Conservation (phyloP, 2,329 filamentous ascomycete genomes). For the Sphaerulina vaccinii region DNA sequence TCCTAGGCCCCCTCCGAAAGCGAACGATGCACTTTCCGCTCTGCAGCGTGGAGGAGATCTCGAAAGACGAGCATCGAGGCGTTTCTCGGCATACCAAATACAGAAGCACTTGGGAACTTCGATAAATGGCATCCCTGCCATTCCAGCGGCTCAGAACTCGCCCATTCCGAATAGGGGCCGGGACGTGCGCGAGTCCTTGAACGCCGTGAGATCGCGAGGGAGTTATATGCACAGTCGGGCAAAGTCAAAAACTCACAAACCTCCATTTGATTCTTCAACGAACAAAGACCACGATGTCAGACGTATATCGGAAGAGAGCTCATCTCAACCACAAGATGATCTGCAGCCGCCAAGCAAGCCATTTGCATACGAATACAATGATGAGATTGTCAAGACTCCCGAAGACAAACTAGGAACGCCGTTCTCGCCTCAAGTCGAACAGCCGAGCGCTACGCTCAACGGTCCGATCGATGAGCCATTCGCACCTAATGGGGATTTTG, state of each 20-base stretch:
- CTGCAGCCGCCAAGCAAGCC: constrained; percentile 30
- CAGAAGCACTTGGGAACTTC: constrained; percentile 85
- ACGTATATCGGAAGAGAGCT: constrained; percentile 64
- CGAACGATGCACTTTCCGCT: constrained; percentile 86
- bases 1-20: constrained; percentile 75
- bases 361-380: constrained; percentile 37
- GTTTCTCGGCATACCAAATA: constrained; percentile 96
- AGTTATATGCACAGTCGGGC: constrained; percentile 41
- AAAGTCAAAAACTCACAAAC: constrained; percentile 28
- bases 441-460: constrained; percentile 36
- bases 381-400: constrained; percentile 57
- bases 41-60: constrained; percentile 89
- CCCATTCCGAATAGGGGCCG: constrained; percentile 82
- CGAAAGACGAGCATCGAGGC: constrained; percentile 84
- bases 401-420: constrained; percentile 60
- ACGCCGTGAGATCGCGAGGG: constrained; percentile 62
- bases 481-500: constrained; percentile 16
- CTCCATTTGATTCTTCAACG: constrained; percentile 58
- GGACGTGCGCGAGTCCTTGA: constrained; percentile 82
- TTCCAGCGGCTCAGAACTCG: constrained; percentile 74
- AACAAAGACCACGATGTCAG: constrained; percentile 51
- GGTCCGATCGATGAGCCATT: constrained; percentile 37
- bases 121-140: constrained; percentile 78
- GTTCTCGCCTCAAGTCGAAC: constrained; percentile 28
- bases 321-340: constrained; percentile 39